A percentile compares a stretch with the other conserved stretches of the same genome.
phyloP scores from a whole-genome alignment of 2,329 filamentous ascomycete genomes.

The Aspergillus sergii region DNA sequence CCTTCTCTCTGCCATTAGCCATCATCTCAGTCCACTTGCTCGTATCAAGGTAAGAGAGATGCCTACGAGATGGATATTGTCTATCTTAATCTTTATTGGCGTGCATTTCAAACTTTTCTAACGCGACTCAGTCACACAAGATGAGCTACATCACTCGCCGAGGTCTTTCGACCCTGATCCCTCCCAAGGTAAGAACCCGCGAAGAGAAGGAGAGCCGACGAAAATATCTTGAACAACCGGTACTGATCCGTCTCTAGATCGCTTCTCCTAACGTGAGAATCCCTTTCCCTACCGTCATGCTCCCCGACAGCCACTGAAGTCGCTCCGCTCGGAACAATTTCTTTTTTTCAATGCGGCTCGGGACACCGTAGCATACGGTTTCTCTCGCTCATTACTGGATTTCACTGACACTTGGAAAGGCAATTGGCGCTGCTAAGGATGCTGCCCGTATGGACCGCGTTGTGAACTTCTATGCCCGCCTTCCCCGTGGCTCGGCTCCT shows the following conservation, averaged over 20 bases:
- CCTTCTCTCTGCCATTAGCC: conserved; percentile 36
- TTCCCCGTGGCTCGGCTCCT: conserved; percentile 88
- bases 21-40: conserved; percentile 35
- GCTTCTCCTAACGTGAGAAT: conserved; percentile 44
- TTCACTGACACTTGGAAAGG: conserved; percentile 60
- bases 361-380: conserved; percentile 13
- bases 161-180: conserved; percentile 96
- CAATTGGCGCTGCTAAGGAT: conserved; percentile 91
- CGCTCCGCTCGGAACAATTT: conserved; percentile 23
- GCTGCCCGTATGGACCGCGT: conserved; percentile 97
- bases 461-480: conserved; percentile 98
- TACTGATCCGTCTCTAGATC: conserved; percentile 45
- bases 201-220: conserved; percentile 9
- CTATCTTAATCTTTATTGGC: neutral
- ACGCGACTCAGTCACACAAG: conserved; percentile 51
- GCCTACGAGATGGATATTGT: neutral
- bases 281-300: conserved; percentile 9
- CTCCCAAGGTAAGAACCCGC: conserved; percentile 78
- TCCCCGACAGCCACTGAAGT: conserved; percentile 17
- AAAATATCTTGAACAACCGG: conserved; percentile 20
- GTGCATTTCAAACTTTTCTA: conserved; percentile 19
- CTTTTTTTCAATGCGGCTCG: conserved; percentile 21
- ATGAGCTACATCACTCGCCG: conserved; percentile 94
- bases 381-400: conserved; percentile 1
- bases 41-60: conserved; percentile 35